Base-by-base conservation (phyloP, 2,329 filamentous ascomycete species). In the Curvularia verruculosa region DNA sequence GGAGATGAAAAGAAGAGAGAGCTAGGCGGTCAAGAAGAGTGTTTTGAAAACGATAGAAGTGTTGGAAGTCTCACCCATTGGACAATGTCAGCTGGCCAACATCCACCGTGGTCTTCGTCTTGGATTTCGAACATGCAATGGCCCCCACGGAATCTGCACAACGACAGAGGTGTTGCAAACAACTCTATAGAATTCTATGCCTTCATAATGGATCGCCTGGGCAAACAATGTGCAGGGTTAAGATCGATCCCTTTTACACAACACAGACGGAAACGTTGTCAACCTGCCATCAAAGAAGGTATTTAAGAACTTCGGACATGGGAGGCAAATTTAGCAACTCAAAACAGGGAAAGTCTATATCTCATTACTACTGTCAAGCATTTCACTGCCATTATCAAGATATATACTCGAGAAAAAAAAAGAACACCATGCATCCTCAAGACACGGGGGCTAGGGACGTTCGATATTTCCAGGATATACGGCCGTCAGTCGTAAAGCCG, bases 1-100 rank as follows among this genome's bases (percentile, higher is more conserved):
- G 5, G 88, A 90, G 75, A 75, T 92, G 71, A 80, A 82, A 67
- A 81, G 83, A 81, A 82, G 2, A 55, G 34, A 24, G 52, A 67
- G 34, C 45, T 45, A 48, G 24, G 31, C 3, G 39, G 52, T 3
- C 40, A 26, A 28, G 15, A 29, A 19, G 15, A n/a, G 15, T 36
- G 19, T 24, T 41, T 24, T n/a, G 21, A 24, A 26, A 36, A 19
- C 13, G 13, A 36, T 37, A 36, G 12, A 23, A 48, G 45, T 23
- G 19, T 13, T 36, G 29, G 29, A 23, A 29, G 19, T 29, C 43
- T 5, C 39, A 12, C 39, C n/a, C 12, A 12, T 15, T 41, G 21
- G 37, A 6, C n/a, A 5, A 9, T 19, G 15, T 6, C 12, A 41
- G 39, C 6, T 12, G 21, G 19, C 12, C 12, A n/a, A 5, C 3